Evolutionary conservation across 352 stramenopile species (phyloP), one percentile per base, ranked within the genome.

Genomic region (Bremia lactucae): DNA sequence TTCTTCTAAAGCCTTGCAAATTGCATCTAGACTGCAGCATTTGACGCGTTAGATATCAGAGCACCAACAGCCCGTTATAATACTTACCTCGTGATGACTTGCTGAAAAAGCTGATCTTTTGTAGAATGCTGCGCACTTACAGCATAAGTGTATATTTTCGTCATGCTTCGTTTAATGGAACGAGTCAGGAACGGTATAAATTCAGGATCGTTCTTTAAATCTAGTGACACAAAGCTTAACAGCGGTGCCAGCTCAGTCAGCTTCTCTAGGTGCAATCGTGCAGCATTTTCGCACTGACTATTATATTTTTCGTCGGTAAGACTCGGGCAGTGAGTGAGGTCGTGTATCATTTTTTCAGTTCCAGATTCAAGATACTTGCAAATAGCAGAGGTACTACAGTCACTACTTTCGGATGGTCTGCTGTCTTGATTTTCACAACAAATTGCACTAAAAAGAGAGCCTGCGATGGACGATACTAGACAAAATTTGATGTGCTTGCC

Each of bases 111-210:
- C 8, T 73, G 46, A 16, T 36, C 36, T 19, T 60, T 48, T 3
- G 33, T 16, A 31, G 46, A 29, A 35, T 54, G 42, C n/a, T 62
- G 59, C 20, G 31, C 37, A 33, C 39, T 41, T 15, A 72, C 46
- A 19, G 36, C 43, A 36, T 72, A 66, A 18, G 73, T 78, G 24
- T 72, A 74, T 15, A 67, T 10, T 36, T 70, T 72, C 4, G 50
- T 47, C 9, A 52, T 49, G n/a, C 49, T 64, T 48, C 64, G 70
- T 41, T 74, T 81, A 19, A 68, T 13, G 11, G 47, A 71, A 20
- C 66, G 63, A 6, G 42, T 49, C 33, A 73, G 26, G 23, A 81
- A 76, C 13, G 44, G 36, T 10, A 65, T 19, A 31, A 72, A 62
- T 6, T 6, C 31, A 33, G 38, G 3, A 4, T 43, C 16, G 18